phyloP scores from a whole-genome alignment of 2,329 filamentous ascomycete genomes.

The Claviceps sp. region DNA sequence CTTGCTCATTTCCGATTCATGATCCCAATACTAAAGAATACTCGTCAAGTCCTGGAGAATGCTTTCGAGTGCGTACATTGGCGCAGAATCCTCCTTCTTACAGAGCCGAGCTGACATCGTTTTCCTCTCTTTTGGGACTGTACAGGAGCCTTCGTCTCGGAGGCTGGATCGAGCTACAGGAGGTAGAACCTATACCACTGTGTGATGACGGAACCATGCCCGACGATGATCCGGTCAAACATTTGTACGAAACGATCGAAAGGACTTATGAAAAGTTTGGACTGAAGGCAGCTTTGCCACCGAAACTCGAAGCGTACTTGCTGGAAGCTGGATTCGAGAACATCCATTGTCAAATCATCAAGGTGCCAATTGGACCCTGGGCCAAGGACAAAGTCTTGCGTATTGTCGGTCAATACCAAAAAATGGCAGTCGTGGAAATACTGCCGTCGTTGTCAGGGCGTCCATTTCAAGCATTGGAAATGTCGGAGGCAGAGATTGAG shows the following conservation, averaged over 20 bases:
- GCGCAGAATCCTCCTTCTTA: neutral
- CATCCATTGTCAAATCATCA: conserved; percentile 20
- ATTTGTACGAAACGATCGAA: conserved; percentile 5
- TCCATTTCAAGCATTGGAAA: conserved; percentile 18
- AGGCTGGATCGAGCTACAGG: conserved; percentile 31
- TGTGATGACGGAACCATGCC: conserved; percentile 22
- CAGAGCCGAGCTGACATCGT: neutral
- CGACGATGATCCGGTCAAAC: conserved; percentile 7
- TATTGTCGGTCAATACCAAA: conserved; percentile 25
- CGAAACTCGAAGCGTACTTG: conserved; percentile 7
- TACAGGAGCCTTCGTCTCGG: conserved; percentile 22
- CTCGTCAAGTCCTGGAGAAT: conserved; percentile 8
- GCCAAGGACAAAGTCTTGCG: conserved; percentile 18
- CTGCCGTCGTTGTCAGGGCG: conserved; percentile 22
- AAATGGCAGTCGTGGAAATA: conserved; percentile 22
- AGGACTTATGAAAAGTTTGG: conserved; percentile 9
- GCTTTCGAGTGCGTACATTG: conserved; percentile 9
- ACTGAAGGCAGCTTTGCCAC: conserved; percentile 9
- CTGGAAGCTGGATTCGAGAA: conserved; percentile 10
- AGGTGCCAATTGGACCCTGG: conserved; percentile 26
- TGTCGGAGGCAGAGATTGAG: conserved; percentile 16
- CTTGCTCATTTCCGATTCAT: conserved; percentile 18
- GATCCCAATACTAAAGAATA: conserved; percentile 8
- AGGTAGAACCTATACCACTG: conserved; percentile 19
- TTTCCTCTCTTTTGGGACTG: neutral